These are phyloP conservation scores for Colletotrichum aenigma DNA, from an alignment of 2,329 filamentous ascomycete genomes.

Conservation along the genomic window DNA sequence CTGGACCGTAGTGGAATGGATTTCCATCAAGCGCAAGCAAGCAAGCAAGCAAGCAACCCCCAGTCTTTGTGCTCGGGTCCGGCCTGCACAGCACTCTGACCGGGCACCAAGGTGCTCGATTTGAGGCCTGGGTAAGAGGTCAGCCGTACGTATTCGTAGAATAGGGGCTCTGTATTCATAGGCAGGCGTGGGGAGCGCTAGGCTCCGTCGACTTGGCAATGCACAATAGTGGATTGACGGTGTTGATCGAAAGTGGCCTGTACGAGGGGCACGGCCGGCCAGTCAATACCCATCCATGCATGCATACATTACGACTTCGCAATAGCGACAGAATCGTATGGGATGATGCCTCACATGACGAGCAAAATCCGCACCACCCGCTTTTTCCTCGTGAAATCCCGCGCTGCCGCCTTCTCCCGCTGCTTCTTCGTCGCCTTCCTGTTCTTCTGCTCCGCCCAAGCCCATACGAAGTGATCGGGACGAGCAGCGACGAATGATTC, in stretches of 20 bases:
- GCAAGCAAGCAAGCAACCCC: not conserved
- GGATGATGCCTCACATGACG: constrained; percentile 20
- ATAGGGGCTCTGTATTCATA: constrained; percentile 1
- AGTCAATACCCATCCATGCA: not conserved
- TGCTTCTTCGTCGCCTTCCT: not conserved
- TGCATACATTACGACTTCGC: constrained; percentile 6
- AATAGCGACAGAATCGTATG: constrained; percentile 8
- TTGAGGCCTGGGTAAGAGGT: not conserved
- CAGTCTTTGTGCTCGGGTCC: not conserved
- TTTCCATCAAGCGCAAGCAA: not conserved
- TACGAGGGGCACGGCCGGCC: not conserved
- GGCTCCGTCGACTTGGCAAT: constrained; percentile 11
- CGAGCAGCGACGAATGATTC: not conserved
- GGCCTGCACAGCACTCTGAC: not conserved
- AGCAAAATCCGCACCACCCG: constrained; percentile 17
- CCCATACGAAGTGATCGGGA: not conserved
- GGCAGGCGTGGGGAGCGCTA: not conserved
- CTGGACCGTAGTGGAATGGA: not conserved
- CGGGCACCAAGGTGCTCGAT: not conserved
- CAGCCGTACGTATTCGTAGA: not conserved
- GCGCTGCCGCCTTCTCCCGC: not conserved
- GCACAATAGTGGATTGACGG: not conserved
- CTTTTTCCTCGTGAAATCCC: constrained; percentile 12
- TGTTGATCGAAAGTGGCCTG: constrained; percentile 8
- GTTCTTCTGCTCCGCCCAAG: not conserved